Conservation (phyloP, 164 flowering plant genomes). For the Vitis amurensis region DNA sequence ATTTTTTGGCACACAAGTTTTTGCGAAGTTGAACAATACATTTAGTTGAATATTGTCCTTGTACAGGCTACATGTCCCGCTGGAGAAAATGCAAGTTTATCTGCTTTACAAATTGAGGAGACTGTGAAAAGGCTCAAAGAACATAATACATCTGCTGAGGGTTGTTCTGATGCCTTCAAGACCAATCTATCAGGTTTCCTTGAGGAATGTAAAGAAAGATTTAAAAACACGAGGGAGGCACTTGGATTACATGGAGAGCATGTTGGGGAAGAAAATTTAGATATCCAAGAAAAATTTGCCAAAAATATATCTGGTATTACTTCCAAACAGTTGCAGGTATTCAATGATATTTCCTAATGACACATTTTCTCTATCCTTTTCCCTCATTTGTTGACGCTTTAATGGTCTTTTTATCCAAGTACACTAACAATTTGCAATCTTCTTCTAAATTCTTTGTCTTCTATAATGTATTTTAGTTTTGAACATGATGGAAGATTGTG, state of each 20-base stretch:
- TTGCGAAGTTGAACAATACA: neutral
- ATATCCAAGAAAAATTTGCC: constrained; percentile 34
- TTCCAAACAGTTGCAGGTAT: constrained; percentile 71
- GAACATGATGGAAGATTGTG: too few species aligned
- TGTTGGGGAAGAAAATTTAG: constrained; percentile 13
- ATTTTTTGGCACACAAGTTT: neutral
- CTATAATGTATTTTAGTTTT: too few species aligned
- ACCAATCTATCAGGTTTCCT: constrained; percentile 43
- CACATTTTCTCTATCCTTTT: constrained; percentile 1
- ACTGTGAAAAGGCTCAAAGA: constrained; percentile 36
- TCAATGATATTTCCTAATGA: neutral
- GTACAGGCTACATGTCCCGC: constrained; percentile 85
- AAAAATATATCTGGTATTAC: constrained; percentile 66
- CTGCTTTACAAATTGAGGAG: constrained; percentile 42
- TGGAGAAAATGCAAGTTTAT: constrained; percentile 30
- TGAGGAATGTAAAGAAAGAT: constrained; percentile 12
- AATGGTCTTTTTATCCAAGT: too few species aligned
- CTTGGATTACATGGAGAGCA: constrained; percentile 33
- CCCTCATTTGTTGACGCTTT: too few species aligned
- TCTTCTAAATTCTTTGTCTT: too few species aligned
- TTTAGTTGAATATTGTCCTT: neutral
- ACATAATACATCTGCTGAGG: constrained; percentile 37
- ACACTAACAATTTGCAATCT: too few species aligned
- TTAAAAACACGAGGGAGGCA: constrained; percentile 24
- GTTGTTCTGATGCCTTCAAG: constrained; percentile 56